A percentile compares a stretch with the other conserved stretches of the same genome.
Conservation (phyloP, 2,329 filamentous ascomycete genomes). For the Alternaria novae-zelandiae region DNA sequence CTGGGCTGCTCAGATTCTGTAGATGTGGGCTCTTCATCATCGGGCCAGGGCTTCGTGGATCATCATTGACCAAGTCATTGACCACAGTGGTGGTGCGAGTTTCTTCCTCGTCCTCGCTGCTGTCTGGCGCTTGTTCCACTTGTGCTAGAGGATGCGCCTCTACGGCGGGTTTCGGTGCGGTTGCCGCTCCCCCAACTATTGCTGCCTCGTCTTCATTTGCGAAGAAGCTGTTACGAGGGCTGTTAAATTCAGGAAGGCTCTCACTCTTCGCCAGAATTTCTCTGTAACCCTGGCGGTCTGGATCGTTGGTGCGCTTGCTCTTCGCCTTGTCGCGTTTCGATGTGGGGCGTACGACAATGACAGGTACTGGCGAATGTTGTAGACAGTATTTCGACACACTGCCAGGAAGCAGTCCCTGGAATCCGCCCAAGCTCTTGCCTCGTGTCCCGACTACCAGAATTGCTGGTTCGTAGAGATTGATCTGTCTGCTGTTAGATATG, state of each 20-base stretch:
- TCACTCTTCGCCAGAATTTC: slow-evolving; percentile 75
- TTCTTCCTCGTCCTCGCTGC: slow-evolving; percentile 25
- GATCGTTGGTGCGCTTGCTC: slow-evolving; percentile 79
- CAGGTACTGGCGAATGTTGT: slow-evolving; percentile 90
- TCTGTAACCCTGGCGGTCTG: slow-evolving; percentile 75
- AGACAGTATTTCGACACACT: slow-evolving; percentile 94
- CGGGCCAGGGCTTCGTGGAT: slow-evolving; percentile 39
- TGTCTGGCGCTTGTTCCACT: slow-evolving; percentile 30
- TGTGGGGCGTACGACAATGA: slow-evolving; percentile 87
- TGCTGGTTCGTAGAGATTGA: slow-evolving; percentile 88
- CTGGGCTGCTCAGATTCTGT: slow-evolving; percentile 49
- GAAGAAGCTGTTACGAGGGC: slow-evolving; percentile 54
- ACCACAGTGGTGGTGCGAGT: slow-evolving; percentile 9
- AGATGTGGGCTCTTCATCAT: slow-evolving; percentile 51
- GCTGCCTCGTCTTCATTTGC: slow-evolving; percentile 53
- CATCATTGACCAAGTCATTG: slow-evolving; percentile 30
- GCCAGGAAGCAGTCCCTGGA: slow-evolving; percentile 85
- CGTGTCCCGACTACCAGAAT: slow-evolving; percentile 90
- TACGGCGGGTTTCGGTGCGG: slow-evolving; percentile 49
- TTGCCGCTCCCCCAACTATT: slow-evolving; percentile 57
- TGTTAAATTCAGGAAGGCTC: slow-evolving; percentile 58
- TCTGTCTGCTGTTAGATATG: slow-evolving; percentile 59
- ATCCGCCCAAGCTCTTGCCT: slow-evolving; percentile 81
- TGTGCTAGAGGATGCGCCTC: slow-evolving; percentile 43
- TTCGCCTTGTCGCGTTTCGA: slow-evolving; percentile 91